Base-by-base conservation (phyloP, 352 stramenopile genomes). In the Phytophthora fragariaefolia region DNA sequence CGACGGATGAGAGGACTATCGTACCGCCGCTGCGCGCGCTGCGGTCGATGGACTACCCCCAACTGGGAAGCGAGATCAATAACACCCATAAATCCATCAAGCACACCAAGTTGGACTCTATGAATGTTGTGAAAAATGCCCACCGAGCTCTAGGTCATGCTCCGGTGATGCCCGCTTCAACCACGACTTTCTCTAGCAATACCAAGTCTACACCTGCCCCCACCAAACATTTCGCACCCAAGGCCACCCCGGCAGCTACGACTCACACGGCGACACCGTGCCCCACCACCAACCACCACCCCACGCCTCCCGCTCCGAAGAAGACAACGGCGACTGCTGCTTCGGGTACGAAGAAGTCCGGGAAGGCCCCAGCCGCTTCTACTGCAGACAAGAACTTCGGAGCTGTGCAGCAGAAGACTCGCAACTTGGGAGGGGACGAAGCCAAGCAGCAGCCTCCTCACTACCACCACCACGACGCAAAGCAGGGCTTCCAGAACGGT, bases 111-210 rank as follows among this genome's bases (percentile, higher is more conserved):
- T n/a, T n/a, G n/a, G n/a, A n/a, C n/a, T n/a, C n/a, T n/a, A n/a
- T n/a, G n/a, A n/a, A n/a, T n/a, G n/a, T n/a, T n/a, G n/a, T n/a
- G n/a, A n/a, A n/a, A n/a, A n/a, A n/a, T n/a, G n/a, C n/a, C n/a
- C n/a, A n/a, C n/a, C n/a, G n/a, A n/a, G n/a, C n/a, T n/a, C n/a
- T n/a, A n/a, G n/a, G n/a, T n/a, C n/a, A n/a, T n/a, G n/a, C n/a
- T n/a, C n/a, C n/a, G n/a, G n/a, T n/a, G n/a, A n/a, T n/a, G n/a
- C 64, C 64, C 12, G 50, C 58, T 32, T 23, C 43, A 17, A 67
- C 57, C 23, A 57, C 45, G 8, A 68, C 51, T 22, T 15, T 15
- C 3, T 15, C 17, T 2, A 20, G 18, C 30, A 55, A 22, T 34
- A 36, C 22, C 17, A 63, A 10, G 2, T 26, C 18, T 15, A 68